Evolutionary conservation across 2,329 filamentous ascomycete genomes (phyloP), one percentile per base, ranked within the genome.

Genomic region (Neophaeococcomyces aloes): DNA sequence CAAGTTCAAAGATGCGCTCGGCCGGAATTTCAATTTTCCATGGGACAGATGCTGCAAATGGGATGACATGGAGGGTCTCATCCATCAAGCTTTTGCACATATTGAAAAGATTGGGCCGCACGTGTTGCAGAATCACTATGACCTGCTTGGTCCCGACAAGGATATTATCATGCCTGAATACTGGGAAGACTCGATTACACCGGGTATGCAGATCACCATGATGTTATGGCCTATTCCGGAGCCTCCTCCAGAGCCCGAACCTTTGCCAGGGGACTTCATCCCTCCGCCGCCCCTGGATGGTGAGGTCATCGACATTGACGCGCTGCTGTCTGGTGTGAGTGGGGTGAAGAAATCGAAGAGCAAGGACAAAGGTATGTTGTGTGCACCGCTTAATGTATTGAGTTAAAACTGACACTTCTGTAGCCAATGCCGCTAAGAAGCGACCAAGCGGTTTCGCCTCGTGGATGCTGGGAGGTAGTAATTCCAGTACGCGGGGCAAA

Each of bases 11-110:
- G 88, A 95, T 60, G 87, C 87, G 1, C 79, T 95, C 13, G 85
- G 86, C 25, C 76, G 88, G 53, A 94, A 93, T 62, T 95, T 93
- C 61, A 91, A 79, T 64, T 94, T 95, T 58, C 88, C 88, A 1
- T 94, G 81, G 65, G 78, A 88, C 50, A 63, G 93, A 23, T 94
- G 87, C 63, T 78, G 79, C 57, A 91, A 81, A 2, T 93, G 86
- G 86, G 53, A 88, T 82, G 83, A 83, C 14, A 89, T 91, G 83
- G 83, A 89, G 61, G 81, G 86, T 36, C 72, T 91, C 29, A 89
- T 91, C 60, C 83, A 83, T 57, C 84, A 89, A 65, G 85, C 85
- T 14, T 91, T 91, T 58, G 61, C 82, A 15, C 82, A 88, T 53
- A 80, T 91, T 38, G 83, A 87, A 38, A 68, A 80, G 10, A 78